Base-by-base conservation (phyloP, 75 land plant genomes). In the Picea glauca region DNA sequence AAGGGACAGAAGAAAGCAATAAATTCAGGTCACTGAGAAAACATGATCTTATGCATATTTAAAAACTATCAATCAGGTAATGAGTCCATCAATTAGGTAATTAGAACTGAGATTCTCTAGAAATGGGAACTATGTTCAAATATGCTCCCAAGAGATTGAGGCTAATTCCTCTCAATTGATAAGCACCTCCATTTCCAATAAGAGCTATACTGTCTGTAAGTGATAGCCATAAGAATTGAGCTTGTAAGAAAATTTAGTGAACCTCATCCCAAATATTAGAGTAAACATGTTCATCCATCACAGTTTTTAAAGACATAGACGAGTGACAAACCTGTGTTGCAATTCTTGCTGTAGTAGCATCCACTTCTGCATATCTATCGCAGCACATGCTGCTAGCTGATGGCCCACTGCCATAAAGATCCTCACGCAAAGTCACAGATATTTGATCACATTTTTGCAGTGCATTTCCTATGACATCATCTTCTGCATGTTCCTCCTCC, bases 401-500 rank as follows among this genome's bases (percentile, higher is more conserved):
- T 13, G 91, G 80, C 57, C 74, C 63, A 30, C 91, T 81, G n/a
- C 91, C 89, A 72, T 88, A 89, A 40, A 97, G 85, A 88, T 94
- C 99, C 60, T 77, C 77, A 70, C 85, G 76, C 60, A 97, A 78
- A 78, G 80, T 79, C 13, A 87, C 90, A 15, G 99, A 91, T 38
- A 97, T 93, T 73, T 88, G 88, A 21, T 82, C 90, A 85, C 99
- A 97, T 82, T 93, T 97, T 58, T 84, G 92, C 61, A 97, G 80
- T 0, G 99, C 93, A 63, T 87, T 88, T 11, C 86, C 88, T 32
- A 97, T 90, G 11, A 96, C 85, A 81, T 92, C 98, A 20, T 77
- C 87, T 58, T 93, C 93, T 17, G 85, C 86, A 31, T 6, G 74
- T 50, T 76, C 77, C 13, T 72, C 82, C 17, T 61, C 79, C 62